phyloP scores from a whole-genome alignment of 495 filamentous ascomycete species.

The Annulohypoxylon maeteangense region DNA sequence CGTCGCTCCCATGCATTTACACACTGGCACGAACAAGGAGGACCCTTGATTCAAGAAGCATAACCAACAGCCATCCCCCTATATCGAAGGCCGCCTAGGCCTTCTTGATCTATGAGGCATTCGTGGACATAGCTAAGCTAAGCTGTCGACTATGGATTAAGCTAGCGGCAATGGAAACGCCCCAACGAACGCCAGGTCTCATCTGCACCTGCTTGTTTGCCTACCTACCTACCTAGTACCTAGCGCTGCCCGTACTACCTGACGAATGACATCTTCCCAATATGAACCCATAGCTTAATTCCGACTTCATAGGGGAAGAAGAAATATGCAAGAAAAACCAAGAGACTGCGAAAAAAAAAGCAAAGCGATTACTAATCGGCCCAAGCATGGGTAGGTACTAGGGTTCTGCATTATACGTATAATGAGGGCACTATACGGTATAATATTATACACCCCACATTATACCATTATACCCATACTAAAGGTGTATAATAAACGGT shows the following conservation, averaged over 20 bases:
- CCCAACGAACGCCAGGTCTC: slow-evolving; percentile 9
- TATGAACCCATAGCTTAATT: background rate
- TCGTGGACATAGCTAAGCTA: background rate
- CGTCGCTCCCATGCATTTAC: slow-evolving; percentile 14
- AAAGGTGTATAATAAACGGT: too few relatives aligned
- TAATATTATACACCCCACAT: too few relatives aligned
- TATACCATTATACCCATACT: too few relatives aligned
- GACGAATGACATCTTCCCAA: slow-evolving; percentile 6
- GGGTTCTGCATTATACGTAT: too few relatives aligned
- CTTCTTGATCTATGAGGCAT: background rate
- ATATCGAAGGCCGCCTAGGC: background rate
- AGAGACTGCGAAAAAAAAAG: background rate
- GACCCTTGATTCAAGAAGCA: slow-evolving; percentile 13
- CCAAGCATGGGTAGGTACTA: background rate
- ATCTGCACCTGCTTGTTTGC: background rate
- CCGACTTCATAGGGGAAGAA: background rate
- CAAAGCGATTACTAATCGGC: background rate
- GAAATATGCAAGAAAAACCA: background rate
- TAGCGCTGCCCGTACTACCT: background rate
- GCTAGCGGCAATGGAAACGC: background rate
- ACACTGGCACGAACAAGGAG: slow-evolving; percentile 14
- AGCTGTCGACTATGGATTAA: slow-evolving; percentile 1
- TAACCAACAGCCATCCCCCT: background rate
- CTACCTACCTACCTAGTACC: too few relatives aligned
- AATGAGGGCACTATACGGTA: too few relatives aligned